Evolutionary conservation across 345 rosid genomes (phyloP), one percentile per base, ranked within the genome.

Genomic region (Gossypium longicalyx): DNA sequence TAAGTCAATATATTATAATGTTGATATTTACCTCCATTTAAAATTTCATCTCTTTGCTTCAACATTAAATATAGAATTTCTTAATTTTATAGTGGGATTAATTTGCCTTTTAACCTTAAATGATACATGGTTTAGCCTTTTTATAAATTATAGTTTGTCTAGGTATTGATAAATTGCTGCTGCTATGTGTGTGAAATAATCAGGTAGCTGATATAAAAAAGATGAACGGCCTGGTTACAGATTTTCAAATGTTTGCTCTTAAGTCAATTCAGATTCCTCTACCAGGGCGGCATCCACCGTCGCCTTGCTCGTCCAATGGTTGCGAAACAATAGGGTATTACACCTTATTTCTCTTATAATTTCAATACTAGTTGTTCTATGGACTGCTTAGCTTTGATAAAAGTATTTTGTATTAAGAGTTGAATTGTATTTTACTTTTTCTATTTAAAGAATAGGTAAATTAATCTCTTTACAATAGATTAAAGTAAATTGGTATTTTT

Each of bases 231-330:
- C 83, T 92, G 80, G 91, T 84, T 20, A 88, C 94, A 25, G 94
- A 94, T 84, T 89, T 82, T 85, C 98, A 92, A 80, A 92, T 94
- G 95, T 94, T 91, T 84, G 98, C 91, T 80, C 92, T 86, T 41
- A 85, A 86, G 80, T 70, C 89, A 29, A 83, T 94, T 54, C 87
- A 76, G 67, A 91, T 94, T 60, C 98, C 98, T 48, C 77, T 86
- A 54, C 97, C 98, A 13, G 98, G 96, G 57, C 87, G 97, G 64
- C 97, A 92, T 74, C 97, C 89, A 43, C 97, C 97, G 29, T 89
- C 97, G 23, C 82, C 89, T 11, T 74, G 79, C 80, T 73, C 89
- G 79, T 79, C 89, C 11, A 82, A 70, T 59, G 82, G 79, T 77
- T 79, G 83, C 63, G 34, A 81, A 34, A 54, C 79, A 75, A 61